Evolutionary conservation across 2,329 filamentous ascomycete genomes (phyloP).

Genomic region (Hypoxylon sp.): DNA sequence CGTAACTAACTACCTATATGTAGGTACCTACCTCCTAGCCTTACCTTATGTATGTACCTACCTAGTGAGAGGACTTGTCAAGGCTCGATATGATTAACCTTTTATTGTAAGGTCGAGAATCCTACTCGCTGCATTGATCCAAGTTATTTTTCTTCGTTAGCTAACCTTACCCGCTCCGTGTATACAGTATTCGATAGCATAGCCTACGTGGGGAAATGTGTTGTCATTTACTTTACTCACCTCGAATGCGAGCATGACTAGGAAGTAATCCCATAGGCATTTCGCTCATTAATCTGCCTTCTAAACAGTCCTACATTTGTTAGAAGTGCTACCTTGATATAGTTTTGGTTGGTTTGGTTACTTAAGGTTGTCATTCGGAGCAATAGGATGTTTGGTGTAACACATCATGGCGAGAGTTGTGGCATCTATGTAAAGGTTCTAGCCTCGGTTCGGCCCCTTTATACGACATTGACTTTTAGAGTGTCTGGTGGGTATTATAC

Average conservation of each 20-base stretch:
- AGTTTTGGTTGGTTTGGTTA: conserved; percentile 12
- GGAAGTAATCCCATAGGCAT: conserved; percentile 3
- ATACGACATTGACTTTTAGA: conserved; percentile 25
- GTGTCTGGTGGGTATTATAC: conserved; percentile 23
- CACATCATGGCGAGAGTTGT: conserved; percentile 26
- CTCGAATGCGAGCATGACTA: not conserved
- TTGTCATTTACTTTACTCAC: conserved; percentile 33
- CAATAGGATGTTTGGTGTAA: conserved; percentile 34
- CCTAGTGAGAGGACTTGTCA: conserved; percentile 7
- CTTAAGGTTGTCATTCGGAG: conserved; percentile 23
- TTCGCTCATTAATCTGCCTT: conserved; percentile 8
- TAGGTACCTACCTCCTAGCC: not conserved
- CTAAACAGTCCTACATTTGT: conserved; percentile 6
- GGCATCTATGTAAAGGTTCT: conserved; percentile 29
- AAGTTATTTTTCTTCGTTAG: conserved; percentile 3
- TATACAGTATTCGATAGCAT: conserved; percentile 6
- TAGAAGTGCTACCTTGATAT: conserved; percentile 17
- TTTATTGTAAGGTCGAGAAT: conserved; percentile 21
- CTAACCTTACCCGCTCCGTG: conserved; percentile 20
- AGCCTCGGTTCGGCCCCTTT: conserved; percentile 32
- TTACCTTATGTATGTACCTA: too few species aligned
- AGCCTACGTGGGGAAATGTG: conserved; percentile 35
- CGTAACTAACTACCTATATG: conserved; percentile 1
- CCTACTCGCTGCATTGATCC: conserved; percentile 31
- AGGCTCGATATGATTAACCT: conserved; percentile 12